Percentiles rank a stretch among this genome's conserved stretches.
These are phyloP conservation scores for Cryptococcus floricola DNA, from an alignment of 1,284 basidiomycete species.

Conservation along the genomic window DNA sequence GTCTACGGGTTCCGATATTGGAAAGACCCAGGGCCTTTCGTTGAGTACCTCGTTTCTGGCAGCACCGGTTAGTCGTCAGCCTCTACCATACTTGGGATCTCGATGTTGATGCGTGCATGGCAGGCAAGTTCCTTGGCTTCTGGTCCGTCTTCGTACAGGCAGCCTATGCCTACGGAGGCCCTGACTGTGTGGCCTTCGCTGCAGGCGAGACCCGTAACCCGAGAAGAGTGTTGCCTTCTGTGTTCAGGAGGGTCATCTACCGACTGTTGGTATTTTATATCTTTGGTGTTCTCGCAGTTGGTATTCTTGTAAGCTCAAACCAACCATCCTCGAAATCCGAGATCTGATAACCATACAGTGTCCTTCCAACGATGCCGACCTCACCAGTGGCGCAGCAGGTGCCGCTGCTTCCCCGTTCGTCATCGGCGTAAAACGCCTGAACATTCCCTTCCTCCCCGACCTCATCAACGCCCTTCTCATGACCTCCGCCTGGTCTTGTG, in stretches of 20 bases:
- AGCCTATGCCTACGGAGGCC: constrained; percentile 27
- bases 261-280: constrained; percentile 69
- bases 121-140: constrained; percentile 21
- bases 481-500: constrained; percentile 30
- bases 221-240: constrained; percentile 67
- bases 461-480: constrained; percentile 39
- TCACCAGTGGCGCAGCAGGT: not conserved
- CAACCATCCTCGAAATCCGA: not conserved
- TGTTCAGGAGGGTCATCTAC: constrained; percentile 64
- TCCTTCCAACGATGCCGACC: not conserved
- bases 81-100: constrained; percentile 27
- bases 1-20: constrained; percentile 57
- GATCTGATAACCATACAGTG: not conserved
- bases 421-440: constrained; percentile 33
- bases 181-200: constrained; percentile 24
- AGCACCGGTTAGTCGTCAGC: constrained; percentile 24
- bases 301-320: constrained; percentile 47
- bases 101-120: not conserved
- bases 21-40: constrained; percentile 62
- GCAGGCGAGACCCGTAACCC: constrained; percentile 53
- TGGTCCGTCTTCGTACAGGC: constrained; percentile 18
- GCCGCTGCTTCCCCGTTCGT: constrained; percentile 5
- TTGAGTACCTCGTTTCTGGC: constrained; percentile 22
- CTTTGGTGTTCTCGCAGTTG: constrained; percentile 57
- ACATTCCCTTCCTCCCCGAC: constrained; percentile 33